Evolutionary conservation across 148 eudicot genomes (phyloP), one percentile per base, ranked within the genome.

Genomic region (Oxyria digyna): DNA sequence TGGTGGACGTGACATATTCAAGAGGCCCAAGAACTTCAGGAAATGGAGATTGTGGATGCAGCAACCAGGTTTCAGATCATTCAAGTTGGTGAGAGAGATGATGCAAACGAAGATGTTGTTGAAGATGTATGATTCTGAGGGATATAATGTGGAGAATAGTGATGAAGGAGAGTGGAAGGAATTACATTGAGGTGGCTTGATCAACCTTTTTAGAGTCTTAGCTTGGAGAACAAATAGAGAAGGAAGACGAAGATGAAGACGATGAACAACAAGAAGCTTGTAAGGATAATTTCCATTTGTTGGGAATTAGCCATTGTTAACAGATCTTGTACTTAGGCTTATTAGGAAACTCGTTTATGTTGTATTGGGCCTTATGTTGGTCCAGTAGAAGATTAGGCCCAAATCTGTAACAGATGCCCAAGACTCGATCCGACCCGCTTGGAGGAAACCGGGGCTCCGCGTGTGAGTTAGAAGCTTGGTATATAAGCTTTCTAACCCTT

Each of bases 161-260:
- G 12, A 75, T 3, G 79, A 52, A 11, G 79, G 46, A 11, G 80
- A 66, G 24, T 23, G 48, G 4, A 45, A 21, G 75, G 65, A 35
- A 67, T 90, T 67, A 88, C 90, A 15, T 75, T 94, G 69, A 83
- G 74, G 35, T 94, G 98, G 98, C 57, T 80, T 62, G 97, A 85
- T 83, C 96, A 90, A 77, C 86, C 92, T 43, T 85, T 94, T 24
- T 90, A 85, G 91, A 0, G 86, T 94, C 43, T 90, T 97, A 33
- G 85, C 81, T 8, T 94, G 98, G 98, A 80, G 83, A 66, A 26
- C 68, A 3, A 37, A 66, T 18, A n/a, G n/a, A n/a, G n/a, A n/a
- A n/a, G 5, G 66, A 62, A 13, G 66, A 27, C 75, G 77, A 78
- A 42, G 72, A 76, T 71, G 74, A 78, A 72, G 59, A 42, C 42